Evolutionary conservation across 768 basidiomycete genomes (phyloP).

Genomic region (Artomyces pyxidatus): DNA sequence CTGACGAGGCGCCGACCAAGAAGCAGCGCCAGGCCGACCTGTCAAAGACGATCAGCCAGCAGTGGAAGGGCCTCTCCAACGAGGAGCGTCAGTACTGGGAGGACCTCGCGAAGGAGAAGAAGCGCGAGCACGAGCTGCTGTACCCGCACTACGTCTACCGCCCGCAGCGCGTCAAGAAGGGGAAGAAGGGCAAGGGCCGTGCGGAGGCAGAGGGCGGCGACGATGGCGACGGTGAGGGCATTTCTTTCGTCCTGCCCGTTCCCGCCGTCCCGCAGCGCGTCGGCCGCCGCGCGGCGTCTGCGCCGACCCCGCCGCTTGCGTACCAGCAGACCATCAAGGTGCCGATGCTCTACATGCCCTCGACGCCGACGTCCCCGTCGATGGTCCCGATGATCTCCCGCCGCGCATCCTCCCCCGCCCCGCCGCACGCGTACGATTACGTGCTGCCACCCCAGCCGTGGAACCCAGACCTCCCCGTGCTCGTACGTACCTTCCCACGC

Average conservation of each 20-base stretch:
- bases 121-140: conserved; percentile 68
- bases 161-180: conserved; percentile 54
- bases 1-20: conserved; percentile 37
- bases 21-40: conserved; percentile 74
- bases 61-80: conserved; percentile 61
- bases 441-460: conserved; percentile 27
- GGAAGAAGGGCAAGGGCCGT: conserved; percentile 48
- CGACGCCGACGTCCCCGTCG: conserved; percentile 58
- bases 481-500: neutral
- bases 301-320: conserved; percentile 55
- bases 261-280: conserved; percentile 21
- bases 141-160: conserved; percentile 77
- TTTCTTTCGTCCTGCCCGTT: conserved; percentile 34
- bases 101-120: conserved; percentile 68
- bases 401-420: conserved; percentile 29
- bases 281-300: conserved; percentile 41
- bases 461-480: conserved; percentile 3
- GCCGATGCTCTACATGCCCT: conserved; percentile 55
- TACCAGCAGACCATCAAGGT: conserved; percentile 68
- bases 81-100: conserved; percentile 73
- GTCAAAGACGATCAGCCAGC: conserved; percentile 74
- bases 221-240: conserved; percentile 24
- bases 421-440: conserved; percentile 46
- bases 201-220: conserved; percentile 30
- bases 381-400: conserved; percentile 48